A percentile compares a stretch with the other conserved stretches of the same genome.
Conservation (phyloP, 2,329 filamentous ascomycete genomes). For the Colletotrichum cuscutae region DNA sequence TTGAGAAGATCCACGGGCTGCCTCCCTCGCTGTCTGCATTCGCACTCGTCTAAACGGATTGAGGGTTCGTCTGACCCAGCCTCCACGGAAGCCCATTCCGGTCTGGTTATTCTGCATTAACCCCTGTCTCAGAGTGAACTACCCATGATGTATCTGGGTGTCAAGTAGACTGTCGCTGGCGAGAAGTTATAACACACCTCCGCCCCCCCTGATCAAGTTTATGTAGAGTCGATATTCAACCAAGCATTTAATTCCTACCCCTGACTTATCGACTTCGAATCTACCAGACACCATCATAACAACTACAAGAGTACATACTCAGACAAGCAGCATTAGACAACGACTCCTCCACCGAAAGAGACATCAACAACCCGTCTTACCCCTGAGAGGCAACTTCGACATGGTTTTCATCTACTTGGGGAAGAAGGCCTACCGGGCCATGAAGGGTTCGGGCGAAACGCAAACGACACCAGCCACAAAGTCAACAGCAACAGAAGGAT, state of each 20-base stretch:
- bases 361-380: background rate
- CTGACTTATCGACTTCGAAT: background rate
- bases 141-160: background rate
- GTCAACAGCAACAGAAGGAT: background rate
- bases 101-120: background rate
- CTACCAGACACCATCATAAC: background rate
- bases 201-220: background rate
- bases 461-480: background rate
- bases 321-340: background rate
- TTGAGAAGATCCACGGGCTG: background rate
- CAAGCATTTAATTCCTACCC: background rate
- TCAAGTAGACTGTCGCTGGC: background rate
- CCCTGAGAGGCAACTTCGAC: background rate
- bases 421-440: slow-evolving; percentile 19
- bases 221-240: background rate
- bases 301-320: background rate
- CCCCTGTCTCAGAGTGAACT: background rate
- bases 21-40: background rate
- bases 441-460: background rate
- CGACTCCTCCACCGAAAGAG: background rate
- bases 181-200: background rate
- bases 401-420: slow-evolving; percentile 32
- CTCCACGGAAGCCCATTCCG: background rate
- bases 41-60: slow-evolving; percentile 3
- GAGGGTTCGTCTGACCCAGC: background rate